Conservation (phyloP, 1,284 basidiomycete genomes). For the Anthracocystis panici-leucophaei region DNA sequence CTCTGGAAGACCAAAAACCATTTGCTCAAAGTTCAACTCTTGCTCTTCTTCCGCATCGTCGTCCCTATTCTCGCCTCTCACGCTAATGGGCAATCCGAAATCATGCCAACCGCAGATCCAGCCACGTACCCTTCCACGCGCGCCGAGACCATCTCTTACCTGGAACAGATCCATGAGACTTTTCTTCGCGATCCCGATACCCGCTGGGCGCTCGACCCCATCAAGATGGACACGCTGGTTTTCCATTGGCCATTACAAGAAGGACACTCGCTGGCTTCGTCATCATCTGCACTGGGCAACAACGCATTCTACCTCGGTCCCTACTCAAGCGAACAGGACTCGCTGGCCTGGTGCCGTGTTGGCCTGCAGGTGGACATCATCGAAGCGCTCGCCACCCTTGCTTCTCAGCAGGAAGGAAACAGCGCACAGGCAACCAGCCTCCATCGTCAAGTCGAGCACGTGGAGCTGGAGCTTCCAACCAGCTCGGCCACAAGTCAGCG, state of each 20-base stretch:
- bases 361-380: constrained; percentile 28
- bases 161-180: constrained; percentile 17
- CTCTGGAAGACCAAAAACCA: constrained; percentile 52
- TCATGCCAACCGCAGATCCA: not conserved
- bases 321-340: constrained; percentile 14
- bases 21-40: constrained; percentile 54
- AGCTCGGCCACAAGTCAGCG: constrained; percentile 10
- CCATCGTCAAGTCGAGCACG: not conserved
- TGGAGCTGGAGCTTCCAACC: not conserved
- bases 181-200: constrained; percentile 33
- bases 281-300: constrained; percentile 6
- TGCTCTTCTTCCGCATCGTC: constrained; percentile 49
- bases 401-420: not conserved
- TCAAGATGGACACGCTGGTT: constrained; percentile 23
- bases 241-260: constrained; percentile 15
- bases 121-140: not conserved
- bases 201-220: constrained; percentile 34
- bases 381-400: constrained; percentile 12
- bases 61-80: constrained; percentile 27
- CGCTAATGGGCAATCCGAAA: constrained; percentile 18
- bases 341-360: constrained; percentile 30
- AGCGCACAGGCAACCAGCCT: not conserved
- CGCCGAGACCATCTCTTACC: constrained; percentile 11
- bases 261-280: not conserved
- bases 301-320: constrained; percentile 24